Evolutionary conservation across 2,329 filamentous ascomycete genomes (phyloP), one percentile per base, ranked within the genome.

Genomic region (Ceratocystis diversiconidia): DNA sequence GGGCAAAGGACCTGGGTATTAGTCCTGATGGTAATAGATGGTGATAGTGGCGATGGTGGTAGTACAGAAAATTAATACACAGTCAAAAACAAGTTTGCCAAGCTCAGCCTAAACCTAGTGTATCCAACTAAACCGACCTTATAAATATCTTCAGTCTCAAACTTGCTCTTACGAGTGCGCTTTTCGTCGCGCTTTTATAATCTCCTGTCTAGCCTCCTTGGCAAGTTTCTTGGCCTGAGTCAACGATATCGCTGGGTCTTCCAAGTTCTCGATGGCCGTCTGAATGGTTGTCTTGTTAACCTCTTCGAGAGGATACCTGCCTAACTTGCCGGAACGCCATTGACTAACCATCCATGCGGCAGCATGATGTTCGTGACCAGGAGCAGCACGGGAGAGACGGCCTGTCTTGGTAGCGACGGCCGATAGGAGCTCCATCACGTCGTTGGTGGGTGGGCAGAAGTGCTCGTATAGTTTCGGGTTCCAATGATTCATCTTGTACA

Each of bases 271-370:
- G 71, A 76, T 78, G 68, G 83, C 81, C 62, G 70, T 71, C n/a
- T 70, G 71, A 19, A 90, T 73, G 10, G 80, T 79, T 63, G 83
- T 82, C 48, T 82, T 80, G 22, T 79, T 80, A 12, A 97, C 78
- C 65, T 90, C 83, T 72, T 99, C 94, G 41, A 99, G 79, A 22
- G 90, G 76, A 72, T 95, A 94, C 50, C 77, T 80, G 0, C 92
- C 92, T 65, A 97, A 72, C 36, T 83, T 77, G 1, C 94, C 94
- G 28, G 79, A 80, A 62, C 92, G 82, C 89, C 90, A 99, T 72
- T 86, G 83, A 71, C 91, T 86, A 12, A 97, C 81, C 66, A 95
- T 79, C 81, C 89, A 90, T 44, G 90, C 76, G 1, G 92, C 92
- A 1, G 90, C 85, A 6, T 84, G 84, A 64, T 91, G 86, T 30